Base-by-base conservation (phyloP, 805 yeast genomes). In the Starmerella vaccinii region DNA sequence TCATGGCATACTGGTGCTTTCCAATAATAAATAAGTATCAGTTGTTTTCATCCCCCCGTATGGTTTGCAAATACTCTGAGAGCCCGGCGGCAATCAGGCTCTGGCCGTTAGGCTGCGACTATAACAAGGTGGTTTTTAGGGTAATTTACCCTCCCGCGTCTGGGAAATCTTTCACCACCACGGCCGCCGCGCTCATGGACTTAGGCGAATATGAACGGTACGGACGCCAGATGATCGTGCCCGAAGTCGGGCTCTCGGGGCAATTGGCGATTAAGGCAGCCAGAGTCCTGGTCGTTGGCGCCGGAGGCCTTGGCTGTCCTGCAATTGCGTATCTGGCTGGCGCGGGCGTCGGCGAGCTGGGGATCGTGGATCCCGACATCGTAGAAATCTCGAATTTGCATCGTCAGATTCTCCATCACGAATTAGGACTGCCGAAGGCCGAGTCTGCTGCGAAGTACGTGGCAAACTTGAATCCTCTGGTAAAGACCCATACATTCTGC, bases 291-390 rank as follows among this genome's bases (percentile, higher is more conserved):
- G 89, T 92, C 0, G 74, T 92, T 7, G 98, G 99, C 1, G 97
- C 97, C 0, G 99, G 98, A 10, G 99, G 99, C 0, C 71, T 92
- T 6, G 97, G 98, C 0, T 82, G 94, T 58, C 97, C 98, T 0
- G 94, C 94, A 0, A 65, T 90, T 45, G 72, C 84, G 39, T 92
- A 92, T 62, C 67, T 92, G 2, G 80, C 81, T 0, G 96, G 94
- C 0, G 83, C 95, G 0, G 98, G 99, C 4, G 69, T 90, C 3
- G 97, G 72, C 26, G 65, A 68, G 2, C 71, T 92, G 21, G 96
- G 96, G 3, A 83, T 92, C 15, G 82, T 88, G 1, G 99, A 92
- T 66, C 77, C 80, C 60, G 99, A 92, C 65, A 63, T 65, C 0
- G 97, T 92, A 0, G 97, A 90, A 57, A 65, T 68, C 0, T 84